Percentiles rank a stretch among this genome's conserved stretches.
Conservation (phyloP, 2,329 filamentous ascomycete genomes). For the Magnaporthiopsis incrustans region DNA sequence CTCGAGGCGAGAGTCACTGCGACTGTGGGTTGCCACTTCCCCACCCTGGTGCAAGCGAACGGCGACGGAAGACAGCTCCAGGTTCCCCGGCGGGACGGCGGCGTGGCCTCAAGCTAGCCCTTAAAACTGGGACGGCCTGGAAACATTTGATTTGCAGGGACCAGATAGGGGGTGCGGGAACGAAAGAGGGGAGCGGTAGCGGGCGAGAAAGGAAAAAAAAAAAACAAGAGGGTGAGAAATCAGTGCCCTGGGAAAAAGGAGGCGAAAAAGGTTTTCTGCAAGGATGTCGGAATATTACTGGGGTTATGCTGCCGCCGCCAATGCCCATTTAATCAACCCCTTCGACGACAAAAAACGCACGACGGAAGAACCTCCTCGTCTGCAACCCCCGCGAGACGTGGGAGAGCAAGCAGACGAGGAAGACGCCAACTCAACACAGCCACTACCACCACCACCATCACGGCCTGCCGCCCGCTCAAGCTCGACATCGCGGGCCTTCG, state of each 20-base stretch:
- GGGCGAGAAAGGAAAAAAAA: neutral
- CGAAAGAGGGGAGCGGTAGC: neutral
- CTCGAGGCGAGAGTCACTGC: too few relatives aligned
- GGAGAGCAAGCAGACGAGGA: neutral
- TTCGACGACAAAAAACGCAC: constrained; percentile 5
- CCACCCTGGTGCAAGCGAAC: neutral
- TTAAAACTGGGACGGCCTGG: neutral
- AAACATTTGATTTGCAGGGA: constrained; percentile 1
- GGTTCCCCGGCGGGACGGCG: neutral
- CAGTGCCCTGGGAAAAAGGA: neutral
- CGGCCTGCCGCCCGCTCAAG: constrained; percentile 9
- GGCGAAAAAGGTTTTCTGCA: constrained; percentile 3
- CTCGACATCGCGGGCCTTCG: constrained; percentile 8
- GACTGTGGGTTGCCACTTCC: neutral
- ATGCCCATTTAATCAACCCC: constrained; percentile 11
- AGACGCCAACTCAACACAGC: constrained; percentile 1
- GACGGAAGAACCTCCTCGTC: neutral
- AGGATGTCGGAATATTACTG: constrained; percentile 13
- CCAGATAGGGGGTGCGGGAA: neutral
- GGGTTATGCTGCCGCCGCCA: constrained; percentile 13
- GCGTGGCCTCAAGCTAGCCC: neutral
- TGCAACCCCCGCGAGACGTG: neutral
- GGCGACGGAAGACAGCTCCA: neutral
- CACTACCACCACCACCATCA: constrained; percentile 5
- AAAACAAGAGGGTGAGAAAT: neutral